Evolutionary conservation across 352 stramenopile genomes (phyloP).

Genomic region (Globisporangium acanthophoron): DNA sequence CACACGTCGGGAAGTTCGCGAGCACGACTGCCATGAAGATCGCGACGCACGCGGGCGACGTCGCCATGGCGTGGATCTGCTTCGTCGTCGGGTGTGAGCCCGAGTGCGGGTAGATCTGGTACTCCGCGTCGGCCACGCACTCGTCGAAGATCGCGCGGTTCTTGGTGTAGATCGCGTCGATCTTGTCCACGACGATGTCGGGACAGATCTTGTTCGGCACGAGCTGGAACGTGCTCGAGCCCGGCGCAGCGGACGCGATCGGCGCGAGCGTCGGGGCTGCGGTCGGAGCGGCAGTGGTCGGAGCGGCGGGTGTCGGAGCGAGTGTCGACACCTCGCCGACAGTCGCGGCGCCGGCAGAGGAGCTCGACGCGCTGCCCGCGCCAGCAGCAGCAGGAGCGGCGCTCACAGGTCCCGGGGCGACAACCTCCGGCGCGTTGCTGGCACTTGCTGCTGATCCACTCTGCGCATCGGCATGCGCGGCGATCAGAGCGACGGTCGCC

Average conservation of each 20-base stretch:
- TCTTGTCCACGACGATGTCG: conserved; percentile 30
- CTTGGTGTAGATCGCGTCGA: conserved; percentile 51
- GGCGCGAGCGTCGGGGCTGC: conserved; percentile 19
- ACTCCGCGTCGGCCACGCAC: conserved; percentile 43
- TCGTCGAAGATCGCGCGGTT: conserved; percentile 50
- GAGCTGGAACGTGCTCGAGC: conserved; percentile 40
- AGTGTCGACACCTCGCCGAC: background rate
- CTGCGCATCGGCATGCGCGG: background rate
- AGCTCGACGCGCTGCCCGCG: background rate
- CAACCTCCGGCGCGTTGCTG: background rate
- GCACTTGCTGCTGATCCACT: background rate
- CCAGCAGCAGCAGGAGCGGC: background rate
- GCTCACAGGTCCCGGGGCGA: background rate
- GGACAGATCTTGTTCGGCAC: conserved; percentile 36
- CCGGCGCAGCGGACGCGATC: conserved; percentile 29
- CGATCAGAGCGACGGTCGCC: background rate
- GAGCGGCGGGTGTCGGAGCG: background rate
- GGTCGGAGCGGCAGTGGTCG: conserved; percentile 20
- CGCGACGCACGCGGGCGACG: conserved; percentile 38
- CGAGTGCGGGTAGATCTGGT: conserved; percentile 60
- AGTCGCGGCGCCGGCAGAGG: background rate
- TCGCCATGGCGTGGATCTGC: conserved; percentile 46
- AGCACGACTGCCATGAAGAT: conserved; percentile 54
- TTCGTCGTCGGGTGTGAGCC: conserved; percentile 36
- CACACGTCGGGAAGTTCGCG: conserved; percentile 40